Conservation (phyloP, 805 yeast genomes). For the Hanseniaspora lindneri region DNA sequence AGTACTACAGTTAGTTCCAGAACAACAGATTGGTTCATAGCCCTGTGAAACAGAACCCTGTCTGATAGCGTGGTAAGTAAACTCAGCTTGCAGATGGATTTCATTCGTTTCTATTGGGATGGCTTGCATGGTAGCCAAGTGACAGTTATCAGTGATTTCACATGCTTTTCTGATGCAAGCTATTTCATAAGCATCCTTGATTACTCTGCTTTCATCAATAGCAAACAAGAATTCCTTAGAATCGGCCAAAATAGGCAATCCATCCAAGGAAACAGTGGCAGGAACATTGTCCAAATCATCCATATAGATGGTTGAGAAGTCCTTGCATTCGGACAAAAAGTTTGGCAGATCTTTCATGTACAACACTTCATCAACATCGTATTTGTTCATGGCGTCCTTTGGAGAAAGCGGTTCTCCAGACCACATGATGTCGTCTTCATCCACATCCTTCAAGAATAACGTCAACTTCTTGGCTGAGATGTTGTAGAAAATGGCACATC, state of each 20-base stretch:
- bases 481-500: slow-evolving; percentile 54
- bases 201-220: slow-evolving; percentile 73
- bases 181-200: slow-evolving; percentile 76
- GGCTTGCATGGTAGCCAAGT: slow-evolving; percentile 85
- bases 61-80: slow-evolving; percentile 80
- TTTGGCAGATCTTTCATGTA: slow-evolving; percentile 42
- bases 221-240: slow-evolving; percentile 52
- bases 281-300: slow-evolving; percentile 45
- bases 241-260: slow-evolving; percentile 30
- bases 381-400: slow-evolving; percentile 52
- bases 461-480: slow-evolving; percentile 44
- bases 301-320: slow-evolving; percentile 33
- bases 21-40: slow-evolving; percentile 91
- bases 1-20: slow-evolving; percentile 85
- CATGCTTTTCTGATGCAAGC: slow-evolving; percentile 69
- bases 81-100: slow-evolving; percentile 90
- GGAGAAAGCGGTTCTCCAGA: slow-evolving; percentile 69
- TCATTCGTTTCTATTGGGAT: slow-evolving; percentile 77
- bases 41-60: slow-evolving; percentile 85
- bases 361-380: slow-evolving; percentile 72
- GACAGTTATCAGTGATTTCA: slow-evolving; percentile 75
- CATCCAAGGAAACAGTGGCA: slow-evolving; percentile 26
- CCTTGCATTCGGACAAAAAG: slow-evolving; percentile 18
- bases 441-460: slow-evolving; percentile 71
- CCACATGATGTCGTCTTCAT: slow-evolving; percentile 90